These are phyloP conservation scores for Globisporangium spinosum DNA, from an alignment of 352 stramenopile species.

Conservation along the genomic window DNA sequence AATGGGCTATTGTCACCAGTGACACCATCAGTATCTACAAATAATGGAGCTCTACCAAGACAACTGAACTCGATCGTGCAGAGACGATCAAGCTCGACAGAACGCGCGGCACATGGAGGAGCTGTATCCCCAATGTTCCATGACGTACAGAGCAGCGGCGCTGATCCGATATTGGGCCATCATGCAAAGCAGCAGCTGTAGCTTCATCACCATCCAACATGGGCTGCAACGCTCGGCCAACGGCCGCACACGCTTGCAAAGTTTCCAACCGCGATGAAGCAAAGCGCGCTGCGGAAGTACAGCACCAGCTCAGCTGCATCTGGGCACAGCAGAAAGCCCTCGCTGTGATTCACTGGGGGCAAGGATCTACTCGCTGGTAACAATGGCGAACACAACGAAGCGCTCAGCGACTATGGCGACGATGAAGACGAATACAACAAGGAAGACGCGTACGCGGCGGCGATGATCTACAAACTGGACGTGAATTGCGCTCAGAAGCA, in stretches of 20 bases:
- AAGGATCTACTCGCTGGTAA: slow-evolving; percentile 1
- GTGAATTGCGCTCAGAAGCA: slow-evolving; percentile 20
- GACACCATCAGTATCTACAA: neutral
- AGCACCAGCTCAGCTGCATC: slow-evolving; percentile 11
- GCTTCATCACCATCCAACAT: slow-evolving; percentile 2
- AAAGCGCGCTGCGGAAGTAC: slow-evolving; percentile 10
- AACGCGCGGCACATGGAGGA: neutral
- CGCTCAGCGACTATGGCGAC: neutral
- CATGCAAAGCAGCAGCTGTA: neutral
- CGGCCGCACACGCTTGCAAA: slow-evolving; percentile 5
- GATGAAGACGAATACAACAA: neutral
- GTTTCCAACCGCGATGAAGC: slow-evolving; percentile 2
- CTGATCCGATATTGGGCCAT: neutral
- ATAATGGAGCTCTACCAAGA: neutral
- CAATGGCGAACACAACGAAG: slow-evolving; percentile 9
- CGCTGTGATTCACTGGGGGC: slow-evolving; percentile 2
- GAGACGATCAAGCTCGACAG: neutral
- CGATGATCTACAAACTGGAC: slow-evolving; percentile 18
- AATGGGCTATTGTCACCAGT: neutral
- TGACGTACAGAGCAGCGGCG: slow-evolving; percentile 3
- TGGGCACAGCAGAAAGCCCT: neutral
- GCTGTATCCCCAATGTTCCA: neutral
- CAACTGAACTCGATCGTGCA: slow-evolving; percentile 13
- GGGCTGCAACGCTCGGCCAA: slow-evolving; percentile 11
- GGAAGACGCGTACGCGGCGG: slow-evolving; percentile 10